Base-by-base conservation (phyloP, 73 alveolate genomes). In the Symbiodinium natans region DNA sequence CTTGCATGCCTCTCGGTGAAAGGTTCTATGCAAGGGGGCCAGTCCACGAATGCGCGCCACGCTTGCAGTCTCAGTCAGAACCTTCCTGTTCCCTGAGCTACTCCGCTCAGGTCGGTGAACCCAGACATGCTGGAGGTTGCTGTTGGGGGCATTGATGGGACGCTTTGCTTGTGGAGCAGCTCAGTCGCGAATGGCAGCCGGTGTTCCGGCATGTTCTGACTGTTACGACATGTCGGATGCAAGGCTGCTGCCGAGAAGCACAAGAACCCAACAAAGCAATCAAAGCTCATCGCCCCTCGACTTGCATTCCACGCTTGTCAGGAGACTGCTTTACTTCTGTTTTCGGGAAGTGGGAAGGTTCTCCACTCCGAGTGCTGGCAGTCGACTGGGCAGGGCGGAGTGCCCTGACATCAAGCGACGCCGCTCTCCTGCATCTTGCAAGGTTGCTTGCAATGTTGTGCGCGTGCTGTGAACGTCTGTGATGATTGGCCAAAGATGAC, bases 381-480 rank as follows among this genome's bases (percentile, higher is more conserved):
- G 94, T 87, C 41, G 94, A 87, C 41, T 87, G 94, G 94, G 23
- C 84, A 6, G 94, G 94, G 31, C 94, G 85, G 7, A 87, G 94
- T 59, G 94, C 94, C 71, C 38, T 87, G 83, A 87, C 94, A n/a
- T 54, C 41, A 25, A 68, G 68, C 3, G 68, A 87, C 84, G 94
- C 31, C 5, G 86, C 52, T 33, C 33, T 77, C 40, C 48, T 9
- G 40, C 40, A 36, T 41, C 17, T 31, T 36, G 41, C 68, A 21
- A 52, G 68, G 21, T 27, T 52, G 71, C 71, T 4, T 23, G 23
- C n/a, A 29, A 52, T 52, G n/a, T 52, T 29, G 71, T 8, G 71
- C 59, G 17, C 17, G 59, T 52, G 10, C 71, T 10, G 71, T 52
- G n/a, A n/a, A n/a, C 71, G 71, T 21, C 71, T 52, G 71, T 52